A percentile compares a stretch with the other conserved stretches of the same genome.
Conservation (phyloP, 345 rosid genomes). For the Murraya koenigii region DNA sequence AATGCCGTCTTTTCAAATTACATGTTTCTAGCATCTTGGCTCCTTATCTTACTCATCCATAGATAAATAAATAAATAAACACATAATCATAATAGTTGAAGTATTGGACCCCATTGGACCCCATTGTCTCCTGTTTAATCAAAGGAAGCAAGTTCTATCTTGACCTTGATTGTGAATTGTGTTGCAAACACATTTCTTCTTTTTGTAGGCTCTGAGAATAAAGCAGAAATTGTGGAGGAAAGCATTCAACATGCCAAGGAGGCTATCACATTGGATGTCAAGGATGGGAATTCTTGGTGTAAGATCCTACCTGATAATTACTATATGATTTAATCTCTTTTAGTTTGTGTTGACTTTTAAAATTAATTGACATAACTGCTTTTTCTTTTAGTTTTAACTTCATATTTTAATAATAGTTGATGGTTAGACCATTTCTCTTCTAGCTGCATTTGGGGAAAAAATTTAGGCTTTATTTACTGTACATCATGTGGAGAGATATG, state of each 20-base stretch:
- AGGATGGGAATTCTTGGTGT: constrained; percentile 84
- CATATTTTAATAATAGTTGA: neutral
- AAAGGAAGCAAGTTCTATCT: neutral
- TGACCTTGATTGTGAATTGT: neutral
- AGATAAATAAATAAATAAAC: neutral
- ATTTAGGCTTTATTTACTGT: neutral
- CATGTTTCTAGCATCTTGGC: neutral
- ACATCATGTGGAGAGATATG: neutral
- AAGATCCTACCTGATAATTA: constrained; percentile 23
- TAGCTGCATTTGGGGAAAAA: neutral
- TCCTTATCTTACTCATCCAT: neutral
- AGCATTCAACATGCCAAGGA: constrained; percentile 75
- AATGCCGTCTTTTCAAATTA: neutral
- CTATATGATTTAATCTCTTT: neutral
- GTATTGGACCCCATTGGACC: neutral
- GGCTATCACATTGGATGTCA: constrained; percentile 70
- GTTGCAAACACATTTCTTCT: constrained; percentile 1
- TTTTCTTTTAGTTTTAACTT: neutral
- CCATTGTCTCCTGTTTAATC: neutral
- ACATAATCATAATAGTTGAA: neutral
- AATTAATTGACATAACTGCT: neutral
- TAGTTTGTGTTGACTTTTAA: neutral
- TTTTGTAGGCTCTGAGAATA: constrained; percentile 53
- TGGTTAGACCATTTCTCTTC: constrained; percentile 1
- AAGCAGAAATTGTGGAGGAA: constrained; percentile 50